phyloP scores from a whole-genome alignment of 1,284 basidiomycete species.

The Bondarzewia mesenterica region DNA sequence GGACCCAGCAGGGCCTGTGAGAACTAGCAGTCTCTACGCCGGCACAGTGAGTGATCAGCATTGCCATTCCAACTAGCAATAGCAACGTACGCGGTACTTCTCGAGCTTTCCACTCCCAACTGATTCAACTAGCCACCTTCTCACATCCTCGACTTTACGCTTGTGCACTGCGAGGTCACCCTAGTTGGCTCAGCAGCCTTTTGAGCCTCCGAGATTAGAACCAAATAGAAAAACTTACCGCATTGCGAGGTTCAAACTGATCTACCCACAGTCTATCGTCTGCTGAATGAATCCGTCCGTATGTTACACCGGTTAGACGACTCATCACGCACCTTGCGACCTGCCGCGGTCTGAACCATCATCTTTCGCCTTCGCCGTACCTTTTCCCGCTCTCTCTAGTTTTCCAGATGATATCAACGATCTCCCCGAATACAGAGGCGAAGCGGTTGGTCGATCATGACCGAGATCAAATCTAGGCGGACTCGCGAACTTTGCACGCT shows the following conservation, averaged over 20 bases:
- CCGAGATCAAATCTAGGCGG: too few species aligned
- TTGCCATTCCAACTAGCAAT: conserved; percentile 1
- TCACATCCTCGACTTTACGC: conserved; percentile 79
- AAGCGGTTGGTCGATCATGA: too few species aligned
- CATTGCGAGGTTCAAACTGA: conserved; percentile 57
- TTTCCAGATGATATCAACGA: too few species aligned
- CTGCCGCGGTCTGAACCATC: too few species aligned
- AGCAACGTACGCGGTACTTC: conserved; percentile 75
- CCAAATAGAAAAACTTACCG: conserved; percentile 43
- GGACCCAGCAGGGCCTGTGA: conserved; percentile 87
- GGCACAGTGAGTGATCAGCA: conserved; percentile 1
- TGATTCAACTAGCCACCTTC: conserved; percentile 81
- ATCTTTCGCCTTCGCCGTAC: too few species aligned
- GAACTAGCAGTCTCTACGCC: conserved; percentile 73
- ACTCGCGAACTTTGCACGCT: too few species aligned
- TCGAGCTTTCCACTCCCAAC: conserved; percentile 62
- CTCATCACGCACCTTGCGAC: too few species aligned
- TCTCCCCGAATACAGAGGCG: too few species aligned
- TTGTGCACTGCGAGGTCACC: conserved; percentile 84
- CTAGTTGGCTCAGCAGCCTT: conserved; percentile 27
- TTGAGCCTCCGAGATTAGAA: too few species aligned
- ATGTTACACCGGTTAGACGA: too few species aligned
- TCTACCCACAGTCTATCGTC: conserved; percentile 71
- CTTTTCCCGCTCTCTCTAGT: too few species aligned
- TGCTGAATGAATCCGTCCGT: too few species aligned